phyloP scores from a whole-genome alignment of 1,284 basidiomycete species.

The Ceratobasidium sp. region DNA sequence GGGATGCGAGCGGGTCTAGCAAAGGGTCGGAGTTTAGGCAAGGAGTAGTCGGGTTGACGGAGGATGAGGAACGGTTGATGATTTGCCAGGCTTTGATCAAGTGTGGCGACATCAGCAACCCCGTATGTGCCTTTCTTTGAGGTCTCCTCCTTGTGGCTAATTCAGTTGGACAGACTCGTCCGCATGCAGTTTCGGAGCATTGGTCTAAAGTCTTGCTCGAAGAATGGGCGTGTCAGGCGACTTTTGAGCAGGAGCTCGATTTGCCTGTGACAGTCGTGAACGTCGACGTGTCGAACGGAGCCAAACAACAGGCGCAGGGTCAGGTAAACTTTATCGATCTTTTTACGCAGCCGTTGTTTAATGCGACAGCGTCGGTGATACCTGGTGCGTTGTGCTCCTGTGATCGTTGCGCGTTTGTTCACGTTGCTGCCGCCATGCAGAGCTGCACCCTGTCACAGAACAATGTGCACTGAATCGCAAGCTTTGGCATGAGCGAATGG shows the following conservation, averaged over 20 bases:
- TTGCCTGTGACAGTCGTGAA: slow-evolving; percentile 75
- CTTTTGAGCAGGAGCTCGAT: slow-evolving; percentile 79
- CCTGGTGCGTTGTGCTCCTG: slow-evolving; percentile 66
- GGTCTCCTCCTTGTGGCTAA: slow-evolving; percentile 32
- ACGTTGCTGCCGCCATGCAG: slow-evolving; percentile 55
- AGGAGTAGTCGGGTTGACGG: slow-evolving; percentile 56
- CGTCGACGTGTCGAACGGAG: slow-evolving; percentile 56
- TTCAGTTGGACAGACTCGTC: slow-evolving; percentile 75
- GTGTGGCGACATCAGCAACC: slow-evolving; percentile 96
- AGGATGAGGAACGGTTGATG: slow-evolving; percentile 64
- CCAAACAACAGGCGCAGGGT: slow-evolving; percentile 77
- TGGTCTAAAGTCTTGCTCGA: slow-evolving; percentile 89
- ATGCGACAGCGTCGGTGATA: slow-evolving; percentile 74
- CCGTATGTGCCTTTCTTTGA: slow-evolving; percentile 65
- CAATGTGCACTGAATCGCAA: slow-evolving; percentile 73
- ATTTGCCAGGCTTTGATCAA: slow-evolving; percentile 93
- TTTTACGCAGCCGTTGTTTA: slow-evolving; percentile 85
- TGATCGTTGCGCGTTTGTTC: not conserved
- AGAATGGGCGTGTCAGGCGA: slow-evolving; percentile 90
- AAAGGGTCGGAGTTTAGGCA: slow-evolving; percentile 1
- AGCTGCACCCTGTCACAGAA: slow-evolving; percentile 69
- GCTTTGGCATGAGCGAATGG: slow-evolving; percentile 69
- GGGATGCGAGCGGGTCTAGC: slow-evolving; percentile 18
- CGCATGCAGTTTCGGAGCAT: slow-evolving; percentile 85
- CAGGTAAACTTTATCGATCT: slow-evolving; percentile 91